A percentile compares a stretch with the other conserved stretches of the same genome.
phyloP scores from a whole-genome alignment of 495 filamentous ascomycete genomes.

The Delitschia confertaspora region DNA sequence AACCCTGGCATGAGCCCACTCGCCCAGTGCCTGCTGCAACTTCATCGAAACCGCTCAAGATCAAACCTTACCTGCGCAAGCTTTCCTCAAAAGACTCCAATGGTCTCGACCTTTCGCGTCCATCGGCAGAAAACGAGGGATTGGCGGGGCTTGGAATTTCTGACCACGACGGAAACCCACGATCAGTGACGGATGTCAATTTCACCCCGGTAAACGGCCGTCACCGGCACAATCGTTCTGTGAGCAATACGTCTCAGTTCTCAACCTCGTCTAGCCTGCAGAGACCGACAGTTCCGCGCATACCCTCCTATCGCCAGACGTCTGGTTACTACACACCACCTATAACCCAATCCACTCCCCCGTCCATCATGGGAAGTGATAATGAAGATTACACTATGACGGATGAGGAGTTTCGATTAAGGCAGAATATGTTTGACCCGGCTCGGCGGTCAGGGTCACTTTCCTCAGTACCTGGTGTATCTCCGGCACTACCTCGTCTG shows the following conservation, averaged over 20 bases:
- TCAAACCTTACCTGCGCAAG: conserved; percentile 52
- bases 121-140: conserved; percentile 48
- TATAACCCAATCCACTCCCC: conserved; percentile 44
- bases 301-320: conserved; percentile 53
- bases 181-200: conserved; percentile 35
- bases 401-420: conserved; percentile 31
- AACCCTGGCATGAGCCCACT: conserved; percentile 17
- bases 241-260: conserved; percentile 49
- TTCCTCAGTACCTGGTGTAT: conserved; percentile 26
- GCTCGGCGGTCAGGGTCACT: conserved; percentile 29
- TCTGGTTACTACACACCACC: conserved; percentile 49
- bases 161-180: conserved; percentile 36
- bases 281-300: conserved; percentile 45
- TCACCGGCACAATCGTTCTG: conserved; percentile 45
- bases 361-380: conserved; percentile 38
- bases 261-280: conserved; percentile 43
- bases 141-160: conserved; percentile 47
- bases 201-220: conserved; percentile 30
- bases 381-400: conserved; percentile 33
- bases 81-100: conserved; percentile 43
- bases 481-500: conserved; percentile 30
- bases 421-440: conserved; percentile 22
- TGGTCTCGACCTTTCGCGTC: conserved; percentile 47
- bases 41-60: conserved; percentile 35
- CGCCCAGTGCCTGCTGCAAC: conserved; percentile 11